These are phyloP conservation scores for Penicillium atrosanguineum DNA, from an alignment of 495 filamentous ascomycete genomes.

Conservation along the genomic window DNA sequence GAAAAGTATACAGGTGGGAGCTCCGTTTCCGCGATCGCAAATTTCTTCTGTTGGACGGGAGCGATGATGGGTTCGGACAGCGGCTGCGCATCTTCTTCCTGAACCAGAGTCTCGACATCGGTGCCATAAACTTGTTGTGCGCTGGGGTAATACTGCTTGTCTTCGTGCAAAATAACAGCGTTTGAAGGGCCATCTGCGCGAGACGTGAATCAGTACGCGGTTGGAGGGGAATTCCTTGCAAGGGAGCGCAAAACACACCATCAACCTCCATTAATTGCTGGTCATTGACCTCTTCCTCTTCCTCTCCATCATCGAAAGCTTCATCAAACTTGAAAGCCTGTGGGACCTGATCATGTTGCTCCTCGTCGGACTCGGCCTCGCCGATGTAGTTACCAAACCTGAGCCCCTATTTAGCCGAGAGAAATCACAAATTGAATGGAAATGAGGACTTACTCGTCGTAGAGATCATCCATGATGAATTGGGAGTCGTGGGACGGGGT, in stretches of 20 bases:
- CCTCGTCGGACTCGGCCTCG: constrained; percentile 86
- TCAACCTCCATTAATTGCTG: constrained; percentile 96
- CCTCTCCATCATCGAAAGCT: constrained; percentile 62
- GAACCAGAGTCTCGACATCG: constrained; percentile 91
- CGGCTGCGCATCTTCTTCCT: constrained; percentile 95
- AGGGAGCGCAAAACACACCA: constrained; percentile 45
- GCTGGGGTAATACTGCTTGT: constrained; percentile 98
- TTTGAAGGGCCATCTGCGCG: constrained; percentile 87
- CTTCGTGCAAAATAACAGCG: constrained; percentile 93
- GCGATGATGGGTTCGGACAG: constrained; percentile 90
- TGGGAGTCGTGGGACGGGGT: constrained; percentile 2
- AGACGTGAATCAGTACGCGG: constrained; percentile 12
- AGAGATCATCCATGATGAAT: constrained; percentile 73
- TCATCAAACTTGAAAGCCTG: constrained; percentile 82
- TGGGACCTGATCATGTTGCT: constrained; percentile 67
- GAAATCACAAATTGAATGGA: neutral
- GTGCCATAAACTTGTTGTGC: constrained; percentile 92
- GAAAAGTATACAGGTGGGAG: constrained; percentile 84
- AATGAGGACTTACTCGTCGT: constrained; percentile 64
- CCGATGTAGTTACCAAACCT: constrained; percentile 97
- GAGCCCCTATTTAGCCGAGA: constrained; percentile 11
- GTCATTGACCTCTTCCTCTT: constrained; percentile 51
- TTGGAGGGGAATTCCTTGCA: neutral
- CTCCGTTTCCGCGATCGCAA: constrained; percentile 86
- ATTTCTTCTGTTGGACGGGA: constrained; percentile 91